Base-by-base conservation (phyloP, 2,329 filamentous ascomycete genomes). In the Xylaria sp. region DNA sequence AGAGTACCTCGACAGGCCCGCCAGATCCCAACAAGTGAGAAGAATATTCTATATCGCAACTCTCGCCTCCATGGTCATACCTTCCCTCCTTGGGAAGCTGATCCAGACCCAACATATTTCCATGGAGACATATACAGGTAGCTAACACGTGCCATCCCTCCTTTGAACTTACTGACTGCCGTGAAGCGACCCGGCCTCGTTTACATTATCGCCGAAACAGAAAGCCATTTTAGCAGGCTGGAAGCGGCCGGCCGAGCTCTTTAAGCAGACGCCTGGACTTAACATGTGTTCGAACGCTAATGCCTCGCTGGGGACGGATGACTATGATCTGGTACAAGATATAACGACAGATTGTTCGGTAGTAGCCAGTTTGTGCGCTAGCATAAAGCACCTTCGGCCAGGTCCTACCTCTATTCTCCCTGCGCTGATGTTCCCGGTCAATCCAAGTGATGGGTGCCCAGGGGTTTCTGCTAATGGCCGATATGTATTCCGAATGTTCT, bases 321-420 rank as follows among this genome's bases (percentile, higher is more conserved):
- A 85, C 14, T 87, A 91, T 64, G 94, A 99, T 76, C 84, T 99
- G 7, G 93, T 97, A 2, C 95, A 99, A 77, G 95, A 99, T 76
- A 88, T 96, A 62, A 94, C 94, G 4, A 96, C 94, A 0, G 95
- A 99, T 75, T 99, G 95, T 74, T 98, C 95, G 1, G 94, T 99
- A 3, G 94, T 99, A 28, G 95, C 95, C 15, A 97, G 95, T 74
- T 83, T 99, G 5, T 97, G 94, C 74, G 93, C 94, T 25, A 89
- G 87, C 23, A 88, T 90, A 63, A 88, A 89, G 42, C 85, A 92
- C 66, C 83, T 89, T 8, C 84, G 89, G 64, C 88, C 88, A 17
- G 90, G 89, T 1, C 84, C 90, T 75, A 82, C 84, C 38, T 88
- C 89, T 75, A 83, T 94, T 35, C 84, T 96, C 19, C 83, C 87